Percentiles rank a stretch among this genome's conserved stretches.
These are phyloP conservation scores for Arbutus unedo DNA, from an alignment of 148 eudicot species.

Conservation along the genomic window DNA sequence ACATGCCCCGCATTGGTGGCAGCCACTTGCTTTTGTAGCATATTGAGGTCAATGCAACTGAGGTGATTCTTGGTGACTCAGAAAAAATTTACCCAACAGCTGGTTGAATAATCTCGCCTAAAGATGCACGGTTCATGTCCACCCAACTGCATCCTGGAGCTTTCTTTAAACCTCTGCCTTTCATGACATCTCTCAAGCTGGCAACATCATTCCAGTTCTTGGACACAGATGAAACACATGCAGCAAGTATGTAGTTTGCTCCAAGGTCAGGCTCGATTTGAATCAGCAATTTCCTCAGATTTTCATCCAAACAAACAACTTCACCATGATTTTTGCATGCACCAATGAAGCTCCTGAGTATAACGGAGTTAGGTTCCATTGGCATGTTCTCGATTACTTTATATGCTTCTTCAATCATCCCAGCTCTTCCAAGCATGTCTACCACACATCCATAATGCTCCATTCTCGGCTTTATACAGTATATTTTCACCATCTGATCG, in stretches of 20 bases:
- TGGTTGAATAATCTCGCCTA: constrained; percentile 1
- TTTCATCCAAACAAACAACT: constrained; percentile 22
- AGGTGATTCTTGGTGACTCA: neutral
- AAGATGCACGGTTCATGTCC: constrained; percentile 8
- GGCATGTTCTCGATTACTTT: constrained; percentile 33
- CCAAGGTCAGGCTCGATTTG: constrained; percentile 44
- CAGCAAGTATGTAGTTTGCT: constrained; percentile 49
- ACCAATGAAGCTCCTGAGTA: constrained; percentile 42
- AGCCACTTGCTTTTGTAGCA: neutral
- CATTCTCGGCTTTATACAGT: constrained; percentile 35
- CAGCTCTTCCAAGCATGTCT: constrained; percentile 45
- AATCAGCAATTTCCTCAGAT: constrained; percentile 27
- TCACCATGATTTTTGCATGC: constrained; percentile 37
- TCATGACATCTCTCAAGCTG: constrained; percentile 38
- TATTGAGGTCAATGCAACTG: neutral
- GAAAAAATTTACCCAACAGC: neutral
- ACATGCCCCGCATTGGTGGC: neutral
- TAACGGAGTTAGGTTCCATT: constrained; percentile 36
- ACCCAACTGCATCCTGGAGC: constrained; percentile 55
- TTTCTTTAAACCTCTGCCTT: constrained; percentile 37
- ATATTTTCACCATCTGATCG: constrained; percentile 25
- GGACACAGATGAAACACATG: constrained; percentile 21
- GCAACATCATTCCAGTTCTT: constrained; percentile 25
- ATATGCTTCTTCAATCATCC: constrained; percentile 42
- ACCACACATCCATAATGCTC: constrained; percentile 51